These are phyloP conservation scores for Metarhizium sp. DNA, from an alignment of 2,329 filamentous ascomycete genomes.

Conservation along the genomic window DNA sequence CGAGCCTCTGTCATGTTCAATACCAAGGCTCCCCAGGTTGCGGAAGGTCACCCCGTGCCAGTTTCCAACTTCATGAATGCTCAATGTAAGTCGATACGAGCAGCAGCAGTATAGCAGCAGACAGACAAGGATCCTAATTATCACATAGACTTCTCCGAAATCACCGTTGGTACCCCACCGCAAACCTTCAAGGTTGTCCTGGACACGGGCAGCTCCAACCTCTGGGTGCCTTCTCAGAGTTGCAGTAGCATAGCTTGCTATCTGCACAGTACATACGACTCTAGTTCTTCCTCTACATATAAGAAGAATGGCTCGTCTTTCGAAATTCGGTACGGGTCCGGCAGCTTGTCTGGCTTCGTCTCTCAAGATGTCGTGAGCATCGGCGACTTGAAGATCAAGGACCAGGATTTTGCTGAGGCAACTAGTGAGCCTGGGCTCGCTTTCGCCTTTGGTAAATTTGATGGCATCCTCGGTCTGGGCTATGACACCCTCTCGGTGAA, in stretches of 20 bases:
- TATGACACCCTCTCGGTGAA: conserved; percentile 98
- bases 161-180: conserved; percentile 81
- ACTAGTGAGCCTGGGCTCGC: conserved; percentile 92
- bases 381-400: conserved; percentile 78
- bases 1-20: conserved; percentile 74
- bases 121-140: not conserved
- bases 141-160: conserved; percentile 83
- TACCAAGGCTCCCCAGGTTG: conserved; percentile 55
- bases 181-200: conserved; percentile 98
- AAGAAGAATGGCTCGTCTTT: conserved; percentile 90
- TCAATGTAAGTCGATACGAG: conserved; percentile 61
- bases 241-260: conserved; percentile 97
- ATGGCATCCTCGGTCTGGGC: conserved; percentile 90
- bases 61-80: conserved; percentile 98
- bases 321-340: conserved; percentile 91
- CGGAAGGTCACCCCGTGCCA: conserved; percentile 69
- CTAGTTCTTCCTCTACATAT: conserved; percentile 77
- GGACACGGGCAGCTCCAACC: conserved; percentile 96
- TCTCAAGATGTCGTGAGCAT: conserved; percentile 82
- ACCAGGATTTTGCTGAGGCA: conserved; percentile 93
- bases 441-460: conserved; percentile 95
- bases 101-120: not conserved
- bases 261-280: conserved; percentile 94
- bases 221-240: conserved; percentile 89
- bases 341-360: conserved; percentile 85